Conservation (phyloP, 257 asterid species). For the Solanum infundibuliforme region DNA sequence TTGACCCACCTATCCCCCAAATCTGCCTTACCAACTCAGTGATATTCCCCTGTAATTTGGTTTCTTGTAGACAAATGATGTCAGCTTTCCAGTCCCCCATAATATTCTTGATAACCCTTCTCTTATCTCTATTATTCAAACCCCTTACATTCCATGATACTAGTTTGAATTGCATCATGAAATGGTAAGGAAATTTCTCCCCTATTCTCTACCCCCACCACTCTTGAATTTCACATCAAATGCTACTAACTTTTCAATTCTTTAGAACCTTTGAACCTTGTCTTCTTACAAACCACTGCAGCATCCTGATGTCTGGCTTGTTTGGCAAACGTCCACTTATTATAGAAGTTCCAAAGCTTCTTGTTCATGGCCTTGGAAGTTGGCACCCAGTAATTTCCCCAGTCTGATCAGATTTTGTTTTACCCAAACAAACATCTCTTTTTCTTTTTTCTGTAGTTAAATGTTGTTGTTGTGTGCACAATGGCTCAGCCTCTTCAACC, state of each 20-base stretch:
- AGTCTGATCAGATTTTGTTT: neutral
- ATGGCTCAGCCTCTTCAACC: neutral
- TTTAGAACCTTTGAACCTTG: neutral
- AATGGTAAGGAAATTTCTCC: neutral
- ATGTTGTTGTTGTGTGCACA: neutral
- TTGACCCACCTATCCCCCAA: no score
- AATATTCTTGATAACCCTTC: neutral
- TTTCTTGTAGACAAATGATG: no score
- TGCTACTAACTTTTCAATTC: neutral
- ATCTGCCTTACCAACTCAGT: no score
- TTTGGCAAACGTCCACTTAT: neutral
- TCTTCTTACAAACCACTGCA: neutral
- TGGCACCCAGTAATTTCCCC: neutral
- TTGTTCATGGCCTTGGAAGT: neutral
- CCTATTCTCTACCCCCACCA: neutral
- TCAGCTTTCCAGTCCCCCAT: neutral
- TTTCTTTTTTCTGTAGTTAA: no score
- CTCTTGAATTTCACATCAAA: neutral
- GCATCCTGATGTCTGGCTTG: neutral
- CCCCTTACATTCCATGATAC: neutral
- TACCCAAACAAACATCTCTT: neutral
- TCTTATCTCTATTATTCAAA: no score
- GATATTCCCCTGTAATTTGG: no score
- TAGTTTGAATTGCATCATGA: neutral
- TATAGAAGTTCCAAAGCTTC: neutral